Evolutionary conservation across 805 yeast genomes (phyloP), one percentile per base, ranked within the genome.

Genomic region (Torulaspora franciscae): DNA sequence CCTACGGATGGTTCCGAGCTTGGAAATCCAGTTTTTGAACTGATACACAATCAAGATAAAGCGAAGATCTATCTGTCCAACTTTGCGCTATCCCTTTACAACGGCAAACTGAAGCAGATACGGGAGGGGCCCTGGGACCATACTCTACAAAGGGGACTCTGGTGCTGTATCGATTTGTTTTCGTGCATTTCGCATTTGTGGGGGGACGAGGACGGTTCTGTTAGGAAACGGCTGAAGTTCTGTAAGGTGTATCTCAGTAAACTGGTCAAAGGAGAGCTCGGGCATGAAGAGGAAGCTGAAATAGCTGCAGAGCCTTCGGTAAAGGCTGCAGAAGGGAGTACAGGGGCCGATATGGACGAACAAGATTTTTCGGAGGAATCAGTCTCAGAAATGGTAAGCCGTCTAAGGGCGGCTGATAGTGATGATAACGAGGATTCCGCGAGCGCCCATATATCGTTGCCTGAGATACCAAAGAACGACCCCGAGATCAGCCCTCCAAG

Each of bases 11-110:
- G 40, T 11, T 41, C 32, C 29, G 46, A 43, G 7, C 40, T 42
- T 7, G 67, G 65, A 4, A 70, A 69, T 42, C 75, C 67, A 6
- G 59, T 48, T 13, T 49, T 28, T 53, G 68, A 15, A 54, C 71
- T 87, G 9, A 66, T 90, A 14, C 66, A 65, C 23, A 86, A 83
- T 53, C 80, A 79, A 49, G 75, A 71, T 8, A 71, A 81, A n/a
- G 76, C 81, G 7, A 70, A 71, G 45, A 73, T 72, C 2, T 77
- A 82, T 46, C 72, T 79, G 4, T 67, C 75, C 48, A 73, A 72
- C 46, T 85, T 87, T 60, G 75, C 82, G 3, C 69, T 74, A 57
- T 67, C 72, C 36, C 69, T 86, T 15, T 81, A 85, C 61, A 77
- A 75, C 34, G 71, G 48, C 71, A 49, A 66, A 64, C 7, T 69